Conservation (phyloP, 192 early-diverging fungal genomes). For the Podochytrium sp. region DNA sequence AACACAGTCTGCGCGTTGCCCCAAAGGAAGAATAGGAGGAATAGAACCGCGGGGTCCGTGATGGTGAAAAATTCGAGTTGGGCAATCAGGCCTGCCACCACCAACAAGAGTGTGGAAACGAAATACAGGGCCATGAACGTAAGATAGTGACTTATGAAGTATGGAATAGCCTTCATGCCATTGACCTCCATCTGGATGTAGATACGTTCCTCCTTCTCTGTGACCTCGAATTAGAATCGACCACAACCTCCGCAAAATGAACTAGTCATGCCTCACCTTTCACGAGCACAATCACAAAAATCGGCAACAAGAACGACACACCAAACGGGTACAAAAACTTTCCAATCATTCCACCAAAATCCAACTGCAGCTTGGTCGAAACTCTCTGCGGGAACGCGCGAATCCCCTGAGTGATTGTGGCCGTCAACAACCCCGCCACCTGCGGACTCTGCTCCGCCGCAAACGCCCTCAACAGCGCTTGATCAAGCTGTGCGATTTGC, state of each 20-base stretch:
- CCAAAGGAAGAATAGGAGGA: constrained; percentile 71
- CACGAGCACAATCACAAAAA: constrained; percentile 73
- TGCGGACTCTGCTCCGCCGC: constrained; percentile 34
- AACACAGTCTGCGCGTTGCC: constrained; percentile 62
- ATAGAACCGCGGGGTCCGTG: constrained; percentile 53
- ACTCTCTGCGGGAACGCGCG: constrained; percentile 59
- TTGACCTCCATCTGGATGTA: constrained; percentile 83
- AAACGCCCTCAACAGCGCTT: constrained; percentile 35
- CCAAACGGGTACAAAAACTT: constrained; percentile 73
- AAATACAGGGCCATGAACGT: constrained; percentile 64
- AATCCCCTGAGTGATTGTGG: constrained; percentile 68
- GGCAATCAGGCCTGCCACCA: constrained; percentile 54
- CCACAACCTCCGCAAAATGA: background rate
- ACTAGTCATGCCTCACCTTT: constrained; percentile 60
- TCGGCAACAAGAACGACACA: constrained; percentile 69
- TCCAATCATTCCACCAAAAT: constrained; percentile 61
- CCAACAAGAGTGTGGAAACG: constrained; percentile 58
- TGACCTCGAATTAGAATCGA: background rate
- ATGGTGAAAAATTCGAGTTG: constrained; percentile 52
- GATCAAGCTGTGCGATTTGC: constrained; percentile 41
- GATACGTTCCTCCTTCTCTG: constrained; percentile 72
- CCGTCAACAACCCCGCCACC: constrained; percentile 54
- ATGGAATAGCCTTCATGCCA: constrained; percentile 62
- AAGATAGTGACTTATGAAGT: constrained; percentile 72
- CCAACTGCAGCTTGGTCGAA: constrained; percentile 48